Evolutionary conservation across 78 protist species (phyloP).

Genomic region (Guillardia theta): DNA sequence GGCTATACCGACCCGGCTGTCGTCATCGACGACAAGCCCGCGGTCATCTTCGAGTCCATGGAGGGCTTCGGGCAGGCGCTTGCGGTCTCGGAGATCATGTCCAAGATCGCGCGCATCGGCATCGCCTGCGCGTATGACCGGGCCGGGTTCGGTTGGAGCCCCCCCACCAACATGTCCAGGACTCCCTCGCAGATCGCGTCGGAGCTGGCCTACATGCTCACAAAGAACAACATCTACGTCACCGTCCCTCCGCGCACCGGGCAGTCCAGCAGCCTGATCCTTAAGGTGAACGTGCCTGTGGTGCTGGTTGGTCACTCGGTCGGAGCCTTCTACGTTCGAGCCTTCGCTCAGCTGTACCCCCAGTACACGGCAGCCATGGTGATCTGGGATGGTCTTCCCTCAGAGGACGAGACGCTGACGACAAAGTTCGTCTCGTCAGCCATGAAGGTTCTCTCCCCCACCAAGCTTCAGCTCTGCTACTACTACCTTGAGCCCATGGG

Average conservation of each 20-base stretch:
- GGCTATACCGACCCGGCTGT: not conserved
- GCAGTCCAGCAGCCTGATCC: too few relatives aligned
- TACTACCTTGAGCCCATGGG: slow-evolving; percentile 15
- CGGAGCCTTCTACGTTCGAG: not conserved
- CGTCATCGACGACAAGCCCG: not conserved
- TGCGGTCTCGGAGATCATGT: too few relatives aligned
- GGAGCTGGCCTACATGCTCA: too few relatives aligned
- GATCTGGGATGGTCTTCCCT: not conserved
- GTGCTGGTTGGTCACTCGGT: not conserved
- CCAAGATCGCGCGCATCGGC: not conserved
- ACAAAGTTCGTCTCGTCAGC: too few relatives aligned
- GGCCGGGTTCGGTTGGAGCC: not conserved
- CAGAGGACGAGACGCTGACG: not conserved
- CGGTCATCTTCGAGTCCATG: not conserved
- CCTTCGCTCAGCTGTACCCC: not conserved
- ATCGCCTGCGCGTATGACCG: not conserved
- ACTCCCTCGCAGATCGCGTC: too few relatives aligned
- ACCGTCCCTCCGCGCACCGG: too few relatives aligned
- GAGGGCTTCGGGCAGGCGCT: not conserved
- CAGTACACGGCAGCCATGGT: not conserved
- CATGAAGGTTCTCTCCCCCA: too few relatives aligned
- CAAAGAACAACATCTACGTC: too few relatives aligned
- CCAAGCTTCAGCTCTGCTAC: too few relatives aligned
- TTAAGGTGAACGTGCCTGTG: too few relatives aligned
- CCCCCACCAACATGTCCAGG: too few relatives aligned